Evolutionary conservation across 805 yeast species (phyloP).

Genomic region (Pichia kluyveri): DNA sequence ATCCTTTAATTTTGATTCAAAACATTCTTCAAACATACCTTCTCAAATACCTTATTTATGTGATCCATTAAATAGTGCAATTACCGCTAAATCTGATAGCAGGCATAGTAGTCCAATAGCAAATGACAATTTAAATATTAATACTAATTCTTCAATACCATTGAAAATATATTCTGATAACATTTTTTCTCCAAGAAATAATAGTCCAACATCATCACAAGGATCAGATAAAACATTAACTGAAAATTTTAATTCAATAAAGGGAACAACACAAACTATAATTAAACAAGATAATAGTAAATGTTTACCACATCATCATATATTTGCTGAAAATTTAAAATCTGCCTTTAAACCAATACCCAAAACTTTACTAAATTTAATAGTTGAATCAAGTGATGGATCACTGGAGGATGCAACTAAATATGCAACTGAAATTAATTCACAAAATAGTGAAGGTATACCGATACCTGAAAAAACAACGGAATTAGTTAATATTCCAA

Average conservation of each 20-base stretch:
- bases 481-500: conserved; percentile 54
- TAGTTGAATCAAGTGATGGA: conserved; percentile 58
- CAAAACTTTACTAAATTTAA: conserved; percentile 31
- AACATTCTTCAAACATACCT: neutral
- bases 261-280: neutral
- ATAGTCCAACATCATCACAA: conserved; percentile 4
- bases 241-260: neutral
- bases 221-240: conserved; percentile 5
- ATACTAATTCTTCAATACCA: conserved; percentile 1
- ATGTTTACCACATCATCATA: conserved; percentile 32
- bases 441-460: conserved; percentile 52
- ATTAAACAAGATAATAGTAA: conserved; percentile 8
- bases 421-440: conserved; percentile 61
- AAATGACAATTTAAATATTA: neutral
- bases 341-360: conserved; percentile 26
- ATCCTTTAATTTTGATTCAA: neutral
- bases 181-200: neutral
- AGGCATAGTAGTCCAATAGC: neutral
- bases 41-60: conserved; percentile 1
- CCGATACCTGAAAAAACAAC: conserved; percentile 49
- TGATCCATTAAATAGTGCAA: conserved; percentile 1
- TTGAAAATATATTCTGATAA: conserved; percentile 2
- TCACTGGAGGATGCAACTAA: conserved; percentile 53
- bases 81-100: neutral
- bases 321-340: conserved; percentile 18